Conservation (phyloP, 495 filamentous ascomycete species). For the Filosporella fistucella region DNA sequence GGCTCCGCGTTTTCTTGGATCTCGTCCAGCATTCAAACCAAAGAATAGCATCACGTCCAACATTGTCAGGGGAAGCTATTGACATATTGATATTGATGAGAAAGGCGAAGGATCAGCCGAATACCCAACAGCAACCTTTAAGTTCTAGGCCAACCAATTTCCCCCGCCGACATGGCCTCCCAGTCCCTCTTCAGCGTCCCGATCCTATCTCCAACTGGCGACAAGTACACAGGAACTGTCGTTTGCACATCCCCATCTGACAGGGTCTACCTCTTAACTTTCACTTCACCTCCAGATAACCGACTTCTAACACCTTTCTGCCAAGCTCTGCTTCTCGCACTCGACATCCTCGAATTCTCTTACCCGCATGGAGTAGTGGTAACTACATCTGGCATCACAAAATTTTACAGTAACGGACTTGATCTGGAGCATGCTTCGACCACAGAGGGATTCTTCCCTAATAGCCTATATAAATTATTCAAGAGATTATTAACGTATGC, state of each 20-base stretch:
- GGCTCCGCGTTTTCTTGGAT: too few relatives aligned
- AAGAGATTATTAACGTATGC: slow-evolving; percentile 56
- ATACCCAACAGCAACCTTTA: too few relatives aligned
- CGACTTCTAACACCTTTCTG: slow-evolving; percentile 65
- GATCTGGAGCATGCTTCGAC: slow-evolving; percentile 54
- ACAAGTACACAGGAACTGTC: slow-evolving; percentile 57
- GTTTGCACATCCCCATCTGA: slow-evolving; percentile 51
- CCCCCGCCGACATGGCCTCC: slow-evolving; percentile 24
- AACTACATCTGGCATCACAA: slow-evolving; percentile 66
- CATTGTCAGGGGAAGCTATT: too few relatives aligned
- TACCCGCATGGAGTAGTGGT: slow-evolving; percentile 66
- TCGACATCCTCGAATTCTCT: slow-evolving; percentile 67
- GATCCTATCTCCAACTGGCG: slow-evolving; percentile 29
- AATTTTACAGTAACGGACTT: slow-evolving; percentile 81
- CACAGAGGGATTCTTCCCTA: slow-evolving; percentile 47
- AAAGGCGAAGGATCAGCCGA: too few relatives aligned
- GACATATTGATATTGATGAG: too few relatives aligned
- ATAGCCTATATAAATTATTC: slow-evolving; percentile 55
- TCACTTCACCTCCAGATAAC: slow-evolving; percentile 68
- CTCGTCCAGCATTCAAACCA: too few relatives aligned
- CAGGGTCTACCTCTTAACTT: slow-evolving; percentile 67
- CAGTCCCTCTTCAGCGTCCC: slow-evolving; percentile 23
- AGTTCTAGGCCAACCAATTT: too few relatives aligned
- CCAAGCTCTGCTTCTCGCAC: slow-evolving; percentile 58
- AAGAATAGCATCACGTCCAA: too few relatives aligned